Base-by-base conservation (phyloP, 2,329 filamentous ascomycete genomes). In the Hypoxylon sp. region DNA sequence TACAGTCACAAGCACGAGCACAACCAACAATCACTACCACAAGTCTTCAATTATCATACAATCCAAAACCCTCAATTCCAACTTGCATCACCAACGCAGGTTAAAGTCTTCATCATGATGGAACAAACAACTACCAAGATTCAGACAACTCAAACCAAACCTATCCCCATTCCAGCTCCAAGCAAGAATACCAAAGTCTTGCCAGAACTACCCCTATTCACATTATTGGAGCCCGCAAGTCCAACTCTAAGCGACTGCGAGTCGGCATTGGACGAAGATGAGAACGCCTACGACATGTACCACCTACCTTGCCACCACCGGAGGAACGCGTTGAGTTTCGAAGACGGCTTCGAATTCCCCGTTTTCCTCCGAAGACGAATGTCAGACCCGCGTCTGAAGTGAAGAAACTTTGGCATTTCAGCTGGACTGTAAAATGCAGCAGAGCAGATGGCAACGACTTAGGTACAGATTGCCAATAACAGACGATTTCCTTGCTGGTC, bases 261-360 rank as follows among this genome's bases (percentile, higher is more conserved):
- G 19, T 69, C 65, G 13, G 68, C 68, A 7, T 25, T 71, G 2
- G 68, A 71, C 60, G 68, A 71, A 56, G 66, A 71, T 14, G 68
- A 71, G 7, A 36, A 49, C 25, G 68, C 57, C 30, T 71, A 65
- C 63, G 68, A 71, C 48, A 32, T 55, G 38, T 68, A 48, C 45
- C 68, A 71, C 55, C 14, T 60, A 13, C 68, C 68, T 3, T 63
- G 63, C 6, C 68, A 71, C 41, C 68, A 71, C 60, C 63, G 68
- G 14, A 68, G 68, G 34, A 71, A 71, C 19, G 68, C 68, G 25
- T 25, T 71, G 28, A 67, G 65, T 28, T 71, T 71, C 50, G 65
- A 69, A 28, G 45, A 69, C 36, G 68, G 68, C 57, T 69, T 69
- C 50, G 65, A 71, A 32, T 68, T 71, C 21, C 68, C 68, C 66